These are phyloP conservation scores for Alternaria triticimaculans DNA, from an alignment of 2,329 filamentous ascomycete species.

Conservation along the genomic window DNA sequence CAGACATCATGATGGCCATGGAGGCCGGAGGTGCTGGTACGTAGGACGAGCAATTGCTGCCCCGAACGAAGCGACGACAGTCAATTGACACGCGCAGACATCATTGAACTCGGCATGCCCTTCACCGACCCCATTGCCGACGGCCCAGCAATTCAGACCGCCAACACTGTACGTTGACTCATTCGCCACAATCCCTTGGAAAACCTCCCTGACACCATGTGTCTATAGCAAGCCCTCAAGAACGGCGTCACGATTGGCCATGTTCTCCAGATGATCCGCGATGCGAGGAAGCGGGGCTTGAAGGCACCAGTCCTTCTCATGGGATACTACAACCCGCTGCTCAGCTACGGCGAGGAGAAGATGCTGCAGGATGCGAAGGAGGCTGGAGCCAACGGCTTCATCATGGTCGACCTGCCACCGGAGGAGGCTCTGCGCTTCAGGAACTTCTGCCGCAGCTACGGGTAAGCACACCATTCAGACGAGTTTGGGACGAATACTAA, in stretches of 20 bases:
- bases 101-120: conserved; percentile 94
- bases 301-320: conserved; percentile 87
- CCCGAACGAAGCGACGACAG: not conserved
- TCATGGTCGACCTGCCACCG: conserved; percentile 92
- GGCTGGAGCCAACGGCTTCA: conserved; percentile 92
- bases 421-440: conserved; percentile 95
- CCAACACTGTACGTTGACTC: conserved; percentile 74
- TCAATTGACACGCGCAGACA: conserved; percentile 62
- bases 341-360: conserved; percentile 91
- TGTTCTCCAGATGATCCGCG: conserved; percentile 82
- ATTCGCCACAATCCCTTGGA: conserved; percentile 23
- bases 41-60: conserved; percentile 27
- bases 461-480: conserved; percentile 57
- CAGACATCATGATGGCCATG: conserved; percentile 84
- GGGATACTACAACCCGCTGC: conserved; percentile 98
- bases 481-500: conserved; percentile 16
- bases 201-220: conserved; percentile 21
- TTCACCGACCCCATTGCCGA: conserved; percentile 99
- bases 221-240: conserved; percentile 69
- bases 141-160: conserved; percentile 93
- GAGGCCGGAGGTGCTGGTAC: conserved; percentile 90
- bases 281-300: conserved; percentile 78
- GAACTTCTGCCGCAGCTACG: conserved; percentile 78
- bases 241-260: conserved; percentile 86
- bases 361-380: conserved; percentile 84